Percentiles rank a stretch among this genome's conserved stretches.
Conservation (phyloP, 495 filamentous ascomycete species). For the Glutinoglossum americanum region DNA sequence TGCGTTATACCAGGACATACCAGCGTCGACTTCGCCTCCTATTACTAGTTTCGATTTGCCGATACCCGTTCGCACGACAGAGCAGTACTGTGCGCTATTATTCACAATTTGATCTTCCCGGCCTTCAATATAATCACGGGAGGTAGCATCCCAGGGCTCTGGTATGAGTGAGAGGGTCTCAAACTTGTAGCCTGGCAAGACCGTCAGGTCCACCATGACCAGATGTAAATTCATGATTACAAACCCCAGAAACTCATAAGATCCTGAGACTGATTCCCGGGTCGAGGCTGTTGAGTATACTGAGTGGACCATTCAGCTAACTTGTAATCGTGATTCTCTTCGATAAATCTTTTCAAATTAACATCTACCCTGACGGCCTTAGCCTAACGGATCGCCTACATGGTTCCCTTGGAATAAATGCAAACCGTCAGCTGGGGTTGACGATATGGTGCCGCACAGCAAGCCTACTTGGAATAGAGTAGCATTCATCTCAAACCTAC, state of each 20-base stretch:
- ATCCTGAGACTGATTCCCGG: constrained; percentile 37
- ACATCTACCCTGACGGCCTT: not conserved
- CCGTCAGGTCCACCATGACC: not conserved
- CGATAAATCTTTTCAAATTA: constrained; percentile 43
- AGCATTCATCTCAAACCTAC: constrained; percentile 88
- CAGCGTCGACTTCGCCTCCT: constrained; percentile 88
- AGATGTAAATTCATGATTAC: not conserved
- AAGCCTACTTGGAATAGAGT: constrained; percentile 62
- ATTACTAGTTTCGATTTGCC: constrained; percentile 49
- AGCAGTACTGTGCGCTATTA: constrained; percentile 24
- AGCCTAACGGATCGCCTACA: constrained; percentile 31
- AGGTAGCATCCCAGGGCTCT: constrained; percentile 43
- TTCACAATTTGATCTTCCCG: constrained; percentile 50
- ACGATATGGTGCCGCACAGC: not conserved
- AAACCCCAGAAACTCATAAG: constrained; percentile 47
- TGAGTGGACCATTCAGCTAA: constrained; percentile 30
- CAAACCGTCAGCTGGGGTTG: constrained; percentile 8
- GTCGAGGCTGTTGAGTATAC: constrained; percentile 25
- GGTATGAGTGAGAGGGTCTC: constrained; percentile 64
- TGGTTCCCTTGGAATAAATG: constrained; percentile 36
- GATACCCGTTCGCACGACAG: constrained; percentile 6
- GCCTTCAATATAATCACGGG: constrained; percentile 54
- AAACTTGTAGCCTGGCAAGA: constrained; percentile 70
- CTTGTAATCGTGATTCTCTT: constrained; percentile 63
- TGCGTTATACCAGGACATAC: constrained; percentile 27